phyloP scores from a whole-genome alignment of 176 grass and related monocot genomes.

The Puya raimondii region DNA sequence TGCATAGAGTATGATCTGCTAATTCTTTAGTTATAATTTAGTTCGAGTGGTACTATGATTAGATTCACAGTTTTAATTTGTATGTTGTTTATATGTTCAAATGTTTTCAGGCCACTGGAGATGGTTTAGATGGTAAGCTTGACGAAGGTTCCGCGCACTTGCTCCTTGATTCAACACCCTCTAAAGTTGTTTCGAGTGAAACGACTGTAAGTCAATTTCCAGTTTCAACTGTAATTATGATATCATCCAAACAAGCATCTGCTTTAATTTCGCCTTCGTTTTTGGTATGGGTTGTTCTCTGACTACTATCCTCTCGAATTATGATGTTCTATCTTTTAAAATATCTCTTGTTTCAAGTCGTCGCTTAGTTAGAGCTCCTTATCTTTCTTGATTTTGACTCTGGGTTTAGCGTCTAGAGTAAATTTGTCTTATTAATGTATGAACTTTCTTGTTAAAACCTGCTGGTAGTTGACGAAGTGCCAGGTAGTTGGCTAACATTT shows the following conservation, averaged over 20 bases:
- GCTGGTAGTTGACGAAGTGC: too few species aligned
- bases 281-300: not conserved
- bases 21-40: not conserved
- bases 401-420: too few species aligned
- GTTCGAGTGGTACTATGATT: not conserved
- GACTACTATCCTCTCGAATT: not conserved
- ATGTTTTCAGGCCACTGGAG: conserved; percentile 54
- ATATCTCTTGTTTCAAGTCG: too few species aligned
- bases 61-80: not conserved
- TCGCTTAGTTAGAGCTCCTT: too few species aligned
- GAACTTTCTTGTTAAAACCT: too few species aligned
- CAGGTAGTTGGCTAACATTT: too few species aligned
- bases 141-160: conserved; percentile 81
- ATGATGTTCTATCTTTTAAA: not conserved
- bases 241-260: not conserved
- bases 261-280: not conserved
- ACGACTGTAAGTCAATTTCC: conserved; percentile 52
- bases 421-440: too few species aligned
- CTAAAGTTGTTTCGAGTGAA: conserved; percentile 88
- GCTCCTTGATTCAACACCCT: conserved; percentile 74
- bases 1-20: not conserved
- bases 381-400: too few species aligned
- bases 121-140: conserved; percentile 73
- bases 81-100: conserved; percentile 18
- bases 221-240: conserved; percentile 1